Evolutionary conservation across 495 filamentous ascomycete genomes (phyloP).

Genomic region (Penicillium flavigenum): DNA sequence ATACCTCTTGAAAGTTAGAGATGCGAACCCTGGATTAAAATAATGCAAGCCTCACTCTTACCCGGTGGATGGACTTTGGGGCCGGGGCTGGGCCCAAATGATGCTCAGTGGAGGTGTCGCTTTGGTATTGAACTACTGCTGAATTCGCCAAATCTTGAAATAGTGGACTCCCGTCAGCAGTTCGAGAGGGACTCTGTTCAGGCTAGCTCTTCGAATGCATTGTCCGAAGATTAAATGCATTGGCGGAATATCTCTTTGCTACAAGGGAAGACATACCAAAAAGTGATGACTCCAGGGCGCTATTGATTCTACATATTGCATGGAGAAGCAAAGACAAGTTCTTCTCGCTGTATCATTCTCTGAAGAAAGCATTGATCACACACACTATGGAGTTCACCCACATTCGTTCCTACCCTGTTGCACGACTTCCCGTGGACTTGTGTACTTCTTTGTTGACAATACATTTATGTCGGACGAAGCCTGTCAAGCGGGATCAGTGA

Average conservation of each 20-base stretch:
- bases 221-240: slow-evolving; percentile 8
- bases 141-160: background rate
- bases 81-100: background rate
- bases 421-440: too few species aligned
- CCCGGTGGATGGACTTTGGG: slow-evolving; percentile 14
- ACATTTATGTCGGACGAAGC: too few species aligned
- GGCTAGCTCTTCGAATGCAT: background rate
- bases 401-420: too few species aligned
- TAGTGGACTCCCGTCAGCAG: slow-evolving; percentile 1
- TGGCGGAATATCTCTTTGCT: slow-evolving; percentile 5
- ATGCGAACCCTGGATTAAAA: slow-evolving; percentile 7
- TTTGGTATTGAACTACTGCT: background rate
- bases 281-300: background rate
- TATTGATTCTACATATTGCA: slow-evolving; percentile 1
- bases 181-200: slow-evolving; percentile 11
- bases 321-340: slow-evolving; percentile 11
- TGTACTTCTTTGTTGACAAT: too few species aligned
- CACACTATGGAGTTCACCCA: too few species aligned
- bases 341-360: slow-evolving; percentile 8
- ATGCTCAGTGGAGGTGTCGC: slow-evolving; percentile 5
- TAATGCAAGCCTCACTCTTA: slow-evolving; percentile 13
- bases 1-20: slow-evolving; percentile 18
- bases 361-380: background rate
- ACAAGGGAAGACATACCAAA: slow-evolving; percentile 1
- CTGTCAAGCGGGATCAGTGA: too few species aligned